Evolutionary conservation across 2,329 filamentous ascomycete genomes (phyloP).

Genomic region (Podosphaera fusca): DNA sequence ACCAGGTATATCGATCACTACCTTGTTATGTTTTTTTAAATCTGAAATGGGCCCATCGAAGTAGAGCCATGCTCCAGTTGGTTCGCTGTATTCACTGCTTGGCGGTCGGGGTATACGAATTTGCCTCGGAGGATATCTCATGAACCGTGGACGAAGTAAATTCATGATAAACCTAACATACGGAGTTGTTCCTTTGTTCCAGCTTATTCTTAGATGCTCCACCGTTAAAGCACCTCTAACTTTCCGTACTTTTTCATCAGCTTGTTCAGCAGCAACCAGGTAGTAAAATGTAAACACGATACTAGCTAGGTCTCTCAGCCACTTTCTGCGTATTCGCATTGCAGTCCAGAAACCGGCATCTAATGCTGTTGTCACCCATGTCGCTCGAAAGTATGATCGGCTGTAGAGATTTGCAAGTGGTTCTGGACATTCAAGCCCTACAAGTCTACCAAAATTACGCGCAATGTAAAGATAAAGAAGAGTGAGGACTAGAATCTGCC

Average conservation of each 20-base stretch:
- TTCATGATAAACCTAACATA: constrained; percentile 54
- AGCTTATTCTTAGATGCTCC: constrained; percentile 75
- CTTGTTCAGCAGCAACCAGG: constrained; percentile 73
- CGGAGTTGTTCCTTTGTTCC: constrained; percentile 85
- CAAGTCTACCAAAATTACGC: constrained; percentile 80
- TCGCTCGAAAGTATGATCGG: constrained; percentile 78
- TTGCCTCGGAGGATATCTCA: constrained; percentile 56
- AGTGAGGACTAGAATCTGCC: constrained; percentile 73
- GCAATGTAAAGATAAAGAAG: constrained; percentile 79
- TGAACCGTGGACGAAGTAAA: constrained; percentile 55
- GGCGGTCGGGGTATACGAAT: constrained; percentile 65
- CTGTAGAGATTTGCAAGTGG: constrained; percentile 88
- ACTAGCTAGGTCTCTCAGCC: constrained; percentile 61
- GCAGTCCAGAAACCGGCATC: constrained; percentile 98
- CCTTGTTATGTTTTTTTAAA: constrained; percentile 48
- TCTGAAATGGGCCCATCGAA: constrained; percentile 72
- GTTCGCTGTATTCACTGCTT: constrained; percentile 61
- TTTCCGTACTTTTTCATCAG: constrained; percentile 88
- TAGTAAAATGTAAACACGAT: constrained; percentile 79
- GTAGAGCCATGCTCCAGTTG: constrained; percentile 74
- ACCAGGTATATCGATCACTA: constrained; percentile 77
- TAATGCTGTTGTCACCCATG: constrained; percentile 84
- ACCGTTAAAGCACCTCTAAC: constrained; percentile 70
- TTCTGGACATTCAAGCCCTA: constrained; percentile 78
- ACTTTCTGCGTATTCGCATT: constrained; percentile 68